A percentile compares a stretch with the other conserved stretches of the same genome.
Evolutionary conservation across 345 rosid genomes (phyloP).

Genomic region (Sonneratia caseolaris): DNA sequence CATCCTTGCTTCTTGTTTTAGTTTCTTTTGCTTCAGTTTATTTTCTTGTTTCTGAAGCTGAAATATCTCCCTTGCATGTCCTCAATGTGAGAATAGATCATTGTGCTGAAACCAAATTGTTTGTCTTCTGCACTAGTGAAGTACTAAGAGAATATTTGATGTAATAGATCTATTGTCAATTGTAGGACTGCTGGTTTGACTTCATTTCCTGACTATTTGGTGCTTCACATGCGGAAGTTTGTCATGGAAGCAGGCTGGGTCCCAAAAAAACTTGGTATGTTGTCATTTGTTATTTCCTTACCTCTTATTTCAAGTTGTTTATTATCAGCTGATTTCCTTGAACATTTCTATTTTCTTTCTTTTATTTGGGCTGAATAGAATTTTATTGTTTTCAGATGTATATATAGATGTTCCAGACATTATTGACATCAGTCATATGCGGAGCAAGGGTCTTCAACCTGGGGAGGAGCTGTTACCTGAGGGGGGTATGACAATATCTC

Average conservation of each 20-base stretch:
- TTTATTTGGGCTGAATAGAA: too few relatives aligned
- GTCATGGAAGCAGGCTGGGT: conserved; percentile 99
- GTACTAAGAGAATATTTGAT: neutral
- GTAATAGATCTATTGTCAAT: conserved; percentile 6
- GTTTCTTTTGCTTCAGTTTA: neutral
- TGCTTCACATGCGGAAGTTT: conserved; percentile 94
- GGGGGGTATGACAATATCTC: conserved; percentile 21
- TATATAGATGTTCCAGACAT: conserved; percentile 91
- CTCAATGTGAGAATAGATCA: neutral
- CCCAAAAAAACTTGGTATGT: conserved; percentile 90
- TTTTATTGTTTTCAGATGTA: conserved; percentile 47
- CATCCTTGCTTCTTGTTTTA: neutral
- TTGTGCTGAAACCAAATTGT: neutral
- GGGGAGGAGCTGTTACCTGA: conserved; percentile 91
- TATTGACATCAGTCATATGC: conserved; percentile 89
- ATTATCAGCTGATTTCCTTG: conserved; percentile 8
- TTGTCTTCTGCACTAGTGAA: neutral
- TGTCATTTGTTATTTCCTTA: conserved; percentile 9
- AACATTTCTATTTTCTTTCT: neutral
- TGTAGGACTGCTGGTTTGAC: conserved; percentile 85
- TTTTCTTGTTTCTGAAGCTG: neutral
- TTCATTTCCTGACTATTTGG: conserved; percentile 93
- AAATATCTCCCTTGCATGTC: neutral
- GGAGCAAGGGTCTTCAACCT: conserved; percentile 89
- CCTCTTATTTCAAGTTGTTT: conserved; percentile 3